Percentiles rank a stretch among this genome's conserved stretches.
Conservation (phyloP, 2,329 filamentous ascomycete genomes). For the Fusarium sp. region DNA sequence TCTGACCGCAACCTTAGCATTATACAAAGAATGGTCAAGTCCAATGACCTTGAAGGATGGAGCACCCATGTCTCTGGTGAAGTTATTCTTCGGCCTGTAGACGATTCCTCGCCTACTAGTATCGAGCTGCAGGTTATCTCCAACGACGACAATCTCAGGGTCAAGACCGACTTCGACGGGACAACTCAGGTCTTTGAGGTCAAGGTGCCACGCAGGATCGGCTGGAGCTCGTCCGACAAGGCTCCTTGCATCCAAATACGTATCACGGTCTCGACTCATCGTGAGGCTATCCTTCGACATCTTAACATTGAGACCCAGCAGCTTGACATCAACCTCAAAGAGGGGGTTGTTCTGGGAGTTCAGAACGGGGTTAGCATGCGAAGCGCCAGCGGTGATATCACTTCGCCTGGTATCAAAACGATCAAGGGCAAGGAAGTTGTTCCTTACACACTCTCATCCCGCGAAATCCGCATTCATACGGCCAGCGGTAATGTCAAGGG, state of each 20-base stretch:
- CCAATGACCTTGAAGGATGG: slow-evolving; percentile 27
- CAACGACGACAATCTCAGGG: slow-evolving; percentile 54
- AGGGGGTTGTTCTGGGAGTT: slow-evolving; percentile 52
- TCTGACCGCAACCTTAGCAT: slow-evolving; percentile 50
- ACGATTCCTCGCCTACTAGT: slow-evolving; percentile 46
- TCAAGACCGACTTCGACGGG: slow-evolving; percentile 47
- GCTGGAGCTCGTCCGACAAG: slow-evolving; percentile 37
- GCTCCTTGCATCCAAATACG: slow-evolving; percentile 59
- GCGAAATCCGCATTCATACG: slow-evolving; percentile 53
- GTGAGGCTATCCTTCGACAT: slow-evolving; percentile 48
- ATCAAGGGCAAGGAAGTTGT: slow-evolving; percentile 33
- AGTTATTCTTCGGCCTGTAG: slow-evolving; percentile 54
- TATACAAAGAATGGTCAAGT: slow-evolving; percentile 48
- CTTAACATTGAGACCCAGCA: slow-evolving; percentile 51
- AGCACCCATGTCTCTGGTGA: slow-evolving; percentile 55
- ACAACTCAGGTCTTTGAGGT: slow-evolving; percentile 52
- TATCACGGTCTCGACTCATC: slow-evolving; percentile 58
- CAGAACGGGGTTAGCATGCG: slow-evolving; percentile 43
- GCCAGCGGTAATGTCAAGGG: slow-evolving; percentile 57
- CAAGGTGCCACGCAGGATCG: slow-evolving; percentile 49
- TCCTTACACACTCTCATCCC: slow-evolving; percentile 55
- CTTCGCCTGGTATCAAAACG: slow-evolving; percentile 44
- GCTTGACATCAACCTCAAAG: slow-evolving; percentile 52
- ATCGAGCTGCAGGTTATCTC: slow-evolving; percentile 56
- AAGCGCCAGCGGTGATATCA: slow-evolving; percentile 52